phyloP scores from a whole-genome alignment of 2,329 filamentous ascomycete species.

The Didymella lethalis region DNA sequence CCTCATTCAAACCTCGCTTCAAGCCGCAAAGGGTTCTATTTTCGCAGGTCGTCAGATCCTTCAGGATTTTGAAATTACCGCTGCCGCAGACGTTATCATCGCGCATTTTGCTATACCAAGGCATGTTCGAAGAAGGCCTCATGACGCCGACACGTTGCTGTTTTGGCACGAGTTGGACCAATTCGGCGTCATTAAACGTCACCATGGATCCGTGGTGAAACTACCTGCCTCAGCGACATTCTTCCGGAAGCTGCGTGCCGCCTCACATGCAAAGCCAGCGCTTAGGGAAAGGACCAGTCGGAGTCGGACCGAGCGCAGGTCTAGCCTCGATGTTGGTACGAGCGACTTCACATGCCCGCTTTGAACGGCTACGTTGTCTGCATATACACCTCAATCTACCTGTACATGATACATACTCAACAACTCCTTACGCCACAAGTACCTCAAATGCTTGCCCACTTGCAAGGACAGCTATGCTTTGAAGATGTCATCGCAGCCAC shows the following conservation, averaged over 20 bases:
- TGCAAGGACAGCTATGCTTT: not conserved
- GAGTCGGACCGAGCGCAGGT: constrained; percentile 19
- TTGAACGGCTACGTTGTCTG: not conserved
- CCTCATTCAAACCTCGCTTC: constrained; percentile 7
- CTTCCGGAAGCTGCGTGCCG: constrained; percentile 6
- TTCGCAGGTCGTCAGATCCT: constrained; percentile 17
- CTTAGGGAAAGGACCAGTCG: constrained; percentile 10
- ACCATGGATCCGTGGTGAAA: constrained; percentile 10
- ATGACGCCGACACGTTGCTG: not conserved
- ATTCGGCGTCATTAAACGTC: constrained; percentile 1
- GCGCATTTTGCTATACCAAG: not conserved
- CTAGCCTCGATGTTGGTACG: constrained; percentile 8
- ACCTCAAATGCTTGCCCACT: not conserved
- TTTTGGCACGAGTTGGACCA: not conserved
- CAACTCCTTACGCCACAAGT: not conserved
- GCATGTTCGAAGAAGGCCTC: constrained; percentile 1
- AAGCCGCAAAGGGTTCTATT: constrained; percentile 14
- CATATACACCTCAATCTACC: constrained; percentile 6
- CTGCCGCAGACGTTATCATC: constrained; percentile 16
- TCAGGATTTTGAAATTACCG: constrained; percentile 13
- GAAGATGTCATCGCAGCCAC: constrained; percentile 10
- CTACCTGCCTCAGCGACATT: constrained; percentile 6
- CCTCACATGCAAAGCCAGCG: constrained; percentile 12
- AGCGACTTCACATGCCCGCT: constrained; percentile 21
- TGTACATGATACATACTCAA: constrained; percentile 17